phyloP scores from a whole-genome alignment of 2,329 filamentous ascomycete genomes.

The Whalleya microplaca region DNA sequence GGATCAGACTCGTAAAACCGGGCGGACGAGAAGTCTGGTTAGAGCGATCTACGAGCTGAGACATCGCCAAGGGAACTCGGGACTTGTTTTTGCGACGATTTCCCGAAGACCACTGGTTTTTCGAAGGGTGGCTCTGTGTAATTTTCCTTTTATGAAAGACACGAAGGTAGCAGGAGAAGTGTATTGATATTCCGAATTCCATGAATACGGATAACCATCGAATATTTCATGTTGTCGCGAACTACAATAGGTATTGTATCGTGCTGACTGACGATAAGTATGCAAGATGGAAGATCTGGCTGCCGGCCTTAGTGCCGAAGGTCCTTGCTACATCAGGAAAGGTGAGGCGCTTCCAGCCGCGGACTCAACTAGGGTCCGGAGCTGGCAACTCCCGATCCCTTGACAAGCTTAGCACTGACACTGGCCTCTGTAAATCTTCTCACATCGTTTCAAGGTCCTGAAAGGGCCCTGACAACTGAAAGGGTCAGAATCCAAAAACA shows the following conservation, averaged over 20 bases:
- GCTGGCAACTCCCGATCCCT: constrained; percentile 32
- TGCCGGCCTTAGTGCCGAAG: constrained; percentile 2
- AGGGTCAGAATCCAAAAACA: constrained; percentile 25
- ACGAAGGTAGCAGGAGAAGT: background rate
- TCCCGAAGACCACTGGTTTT: background rate
- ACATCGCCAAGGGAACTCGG: constrained; percentile 33
- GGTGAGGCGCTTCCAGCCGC: constrained; percentile 27
- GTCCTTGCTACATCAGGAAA: constrained; percentile 20
- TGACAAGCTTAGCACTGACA: constrained; percentile 11
- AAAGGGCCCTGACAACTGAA: constrained; percentile 1
- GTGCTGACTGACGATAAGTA: background rate
- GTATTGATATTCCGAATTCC: too few species aligned
- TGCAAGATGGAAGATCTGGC: constrained; percentile 3
- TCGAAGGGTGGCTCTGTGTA: too few species aligned
- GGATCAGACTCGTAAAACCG: constrained; percentile 32
- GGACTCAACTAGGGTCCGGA: constrained; percentile 29
- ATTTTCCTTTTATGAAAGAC: too few species aligned
- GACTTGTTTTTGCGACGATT: background rate
- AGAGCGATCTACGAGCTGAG: constrained; percentile 27
- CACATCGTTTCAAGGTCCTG: constrained; percentile 34
- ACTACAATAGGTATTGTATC: background rate
- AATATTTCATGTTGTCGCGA: background rate
- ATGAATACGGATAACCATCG: background rate
- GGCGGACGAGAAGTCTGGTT: constrained; percentile 19
- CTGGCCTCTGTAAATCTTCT: constrained; percentile 11